Conservation (phyloP, 169 alveolate genomes). For the Plasmodium vivax region DNA sequence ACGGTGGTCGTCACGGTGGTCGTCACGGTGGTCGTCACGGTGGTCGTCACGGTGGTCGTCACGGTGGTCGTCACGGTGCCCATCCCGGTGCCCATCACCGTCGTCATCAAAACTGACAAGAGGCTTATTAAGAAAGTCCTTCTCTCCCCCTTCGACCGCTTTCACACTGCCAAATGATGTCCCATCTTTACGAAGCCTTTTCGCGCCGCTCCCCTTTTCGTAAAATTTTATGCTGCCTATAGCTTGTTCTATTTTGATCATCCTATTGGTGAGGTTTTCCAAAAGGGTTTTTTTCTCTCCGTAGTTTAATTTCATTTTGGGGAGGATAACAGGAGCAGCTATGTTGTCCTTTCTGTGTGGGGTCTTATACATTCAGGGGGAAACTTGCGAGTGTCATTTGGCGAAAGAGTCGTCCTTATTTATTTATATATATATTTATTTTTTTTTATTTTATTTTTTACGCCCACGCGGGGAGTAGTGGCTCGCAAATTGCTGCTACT, state of each 20-base stretch:
- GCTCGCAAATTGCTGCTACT: background rate
- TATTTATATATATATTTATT: no score
- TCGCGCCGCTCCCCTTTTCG: background rate
- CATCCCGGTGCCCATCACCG: no score
- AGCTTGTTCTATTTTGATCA: conserved; percentile 45
- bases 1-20: background rate
- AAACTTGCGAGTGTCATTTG: background rate
- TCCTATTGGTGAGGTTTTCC: conserved; percentile 32
- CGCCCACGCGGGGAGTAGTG: background rate
- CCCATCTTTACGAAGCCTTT: background rate
- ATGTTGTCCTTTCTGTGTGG: background rate
- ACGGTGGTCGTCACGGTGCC: background rate
- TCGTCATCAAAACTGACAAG: background rate
- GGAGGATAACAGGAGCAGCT: background rate
- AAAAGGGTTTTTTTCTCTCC: conserved; percentile 29
- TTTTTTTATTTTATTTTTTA: no score
- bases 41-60: background rate
- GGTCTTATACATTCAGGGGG: background rate
- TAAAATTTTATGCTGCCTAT: conserved; percentile 57
- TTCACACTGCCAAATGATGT: background rate
- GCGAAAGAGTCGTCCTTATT: background rate
- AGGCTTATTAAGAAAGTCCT: background rate
- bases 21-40: background rate
- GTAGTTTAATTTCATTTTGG: conserved; percentile 8
- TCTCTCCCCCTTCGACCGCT: background rate